These are phyloP conservation scores for Rhynchosporium agropyri DNA, from an alignment of 2,329 filamentous ascomycete genomes.

Conservation along the genomic window DNA sequence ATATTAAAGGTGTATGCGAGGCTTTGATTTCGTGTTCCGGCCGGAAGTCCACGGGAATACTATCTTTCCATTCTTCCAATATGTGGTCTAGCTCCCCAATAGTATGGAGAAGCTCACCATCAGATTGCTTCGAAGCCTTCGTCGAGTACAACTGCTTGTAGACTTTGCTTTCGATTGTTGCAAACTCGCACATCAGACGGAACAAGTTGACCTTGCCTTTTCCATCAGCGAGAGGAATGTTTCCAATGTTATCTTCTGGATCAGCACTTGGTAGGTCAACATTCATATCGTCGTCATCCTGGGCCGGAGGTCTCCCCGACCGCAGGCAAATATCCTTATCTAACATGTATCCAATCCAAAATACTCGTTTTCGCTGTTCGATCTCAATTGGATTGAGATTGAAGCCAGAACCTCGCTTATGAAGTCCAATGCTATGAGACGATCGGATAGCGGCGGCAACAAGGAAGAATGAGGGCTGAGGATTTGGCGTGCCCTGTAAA, in stretches of 20 bases:
- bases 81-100: slow-evolving; percentile 92
- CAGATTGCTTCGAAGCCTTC: slow-evolving; percentile 86
- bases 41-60: slow-evolving; percentile 92
- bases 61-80: slow-evolving; percentile 94
- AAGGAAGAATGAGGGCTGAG: slow-evolving; percentile 89
- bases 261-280: slow-evolving; percentile 92
- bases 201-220: slow-evolving; percentile 96
- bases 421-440: slow-evolving; percentile 91
- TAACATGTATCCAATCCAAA: slow-evolving; percentile 76
- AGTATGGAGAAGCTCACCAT: slow-evolving; percentile 90
- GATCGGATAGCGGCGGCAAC: slow-evolving; percentile 88
- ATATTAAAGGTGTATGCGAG: slow-evolving; percentile 86
- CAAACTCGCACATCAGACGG: slow-evolving; percentile 87
- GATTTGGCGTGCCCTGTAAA: slow-evolving; percentile 94
- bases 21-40: slow-evolving; percentile 96
- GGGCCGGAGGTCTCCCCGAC: slow-evolving; percentile 70
- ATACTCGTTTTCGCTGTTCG: slow-evolving; percentile 81
- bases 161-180: slow-evolving; percentile 88
- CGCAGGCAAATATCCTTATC: slow-evolving; percentile 75
- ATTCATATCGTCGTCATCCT: slow-evolving; percentile 87
- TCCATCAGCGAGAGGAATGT: slow-evolving; percentile 85
- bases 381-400: slow-evolving; percentile 92
- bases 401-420: slow-evolving; percentile 91
- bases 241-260: slow-evolving; percentile 89
- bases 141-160: slow-evolving; percentile 94